phyloP scores from a whole-genome alignment of 129 eudicot species.

The Glebionis coronaria region DNA sequence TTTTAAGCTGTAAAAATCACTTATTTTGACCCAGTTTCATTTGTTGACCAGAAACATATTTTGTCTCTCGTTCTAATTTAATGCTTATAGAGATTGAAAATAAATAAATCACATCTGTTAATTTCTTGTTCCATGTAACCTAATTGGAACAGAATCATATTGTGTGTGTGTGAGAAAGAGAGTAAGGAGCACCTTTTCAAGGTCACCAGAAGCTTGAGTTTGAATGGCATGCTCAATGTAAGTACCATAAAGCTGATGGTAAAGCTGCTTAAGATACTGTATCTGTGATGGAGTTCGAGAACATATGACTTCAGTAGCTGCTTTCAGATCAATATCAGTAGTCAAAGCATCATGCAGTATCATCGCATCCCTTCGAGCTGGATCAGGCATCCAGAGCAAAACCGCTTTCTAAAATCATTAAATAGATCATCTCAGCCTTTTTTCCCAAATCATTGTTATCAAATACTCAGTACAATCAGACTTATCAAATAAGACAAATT shows the following conservation, averaged over 20 bases:
- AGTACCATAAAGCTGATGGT: slow-evolving; percentile 43
- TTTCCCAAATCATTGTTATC: background rate
- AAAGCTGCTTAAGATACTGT: slow-evolving; percentile 66
- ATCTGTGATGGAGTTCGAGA: slow-evolving; percentile 69
- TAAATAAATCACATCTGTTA: too few species aligned
- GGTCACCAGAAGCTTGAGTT: slow-evolving; percentile 59
- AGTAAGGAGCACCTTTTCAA: slow-evolving; percentile 49
- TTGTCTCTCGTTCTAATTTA: too few species aligned
- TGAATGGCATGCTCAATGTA: slow-evolving; percentile 89
- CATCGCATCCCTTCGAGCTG: slow-evolving; percentile 71
- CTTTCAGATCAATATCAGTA: slow-evolving; percentile 42
- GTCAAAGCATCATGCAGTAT: slow-evolving; percentile 49
- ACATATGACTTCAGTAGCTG: slow-evolving; percentile 85
- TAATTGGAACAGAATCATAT: background rate
- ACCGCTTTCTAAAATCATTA: slow-evolving; percentile 62
- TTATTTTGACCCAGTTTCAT: too few species aligned
- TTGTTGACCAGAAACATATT: too few species aligned
- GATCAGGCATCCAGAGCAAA: slow-evolving; percentile 77
- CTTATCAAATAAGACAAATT: background rate
- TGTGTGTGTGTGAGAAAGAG: slow-evolving; percentile 2
- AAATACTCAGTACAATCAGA: background rate
- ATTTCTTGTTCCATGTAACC: background rate
- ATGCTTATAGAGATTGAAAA: too few species aligned
- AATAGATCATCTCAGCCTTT: background rate
- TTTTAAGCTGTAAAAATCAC: too few species aligned